Percentiles rank a stretch among this genome's conserved stretches.
phyloP scores from a whole-genome alignment of 192 early-diverging fungal genomes.

The Coemansia sp. region DNA sequence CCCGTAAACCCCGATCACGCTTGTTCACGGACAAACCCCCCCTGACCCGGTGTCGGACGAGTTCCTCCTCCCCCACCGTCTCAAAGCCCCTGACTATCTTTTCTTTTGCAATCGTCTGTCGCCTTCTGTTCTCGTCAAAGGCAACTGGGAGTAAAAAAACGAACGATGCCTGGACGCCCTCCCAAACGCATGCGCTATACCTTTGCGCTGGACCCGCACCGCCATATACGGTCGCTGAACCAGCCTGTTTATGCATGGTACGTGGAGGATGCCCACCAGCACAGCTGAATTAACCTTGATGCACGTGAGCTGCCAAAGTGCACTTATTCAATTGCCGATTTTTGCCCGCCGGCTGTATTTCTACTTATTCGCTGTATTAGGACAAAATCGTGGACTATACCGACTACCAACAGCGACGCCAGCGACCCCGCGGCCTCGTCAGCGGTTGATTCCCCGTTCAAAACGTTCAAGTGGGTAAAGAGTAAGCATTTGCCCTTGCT shows the following conservation, averaged over 20 bases:
- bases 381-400: conserved; percentile 32
- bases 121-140: no score
- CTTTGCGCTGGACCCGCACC: conserved; percentile 23
- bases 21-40: not conserved
- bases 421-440: conserved; percentile 9
- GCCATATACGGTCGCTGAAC: conserved; percentile 20
- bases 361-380: conserved; percentile 16
- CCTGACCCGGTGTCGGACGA: not conserved
- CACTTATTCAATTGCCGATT: not conserved
- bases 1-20: conserved; percentile 5
- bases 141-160: not conserved
- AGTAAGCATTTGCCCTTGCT: conserved; percentile 17
- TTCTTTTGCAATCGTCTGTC: not conserved
- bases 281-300: not conserved
- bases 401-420: not conserved
- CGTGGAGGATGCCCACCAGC: not conserved
- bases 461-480: conserved; percentile 42
- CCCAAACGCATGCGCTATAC: conserved; percentile 48
- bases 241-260: conserved; percentile 48
- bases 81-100: not conserved
- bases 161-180: conserved; percentile 31
- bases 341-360: no score
- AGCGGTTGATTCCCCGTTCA: conserved; percentile 10
- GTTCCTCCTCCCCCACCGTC: not conserved
- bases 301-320: not conserved